Evolutionary conservation across 2,329 filamentous ascomycete genomes (phyloP), one percentile per base, ranked within the genome.

Genomic region (Sporothrix brunneoviolacea): DNA sequence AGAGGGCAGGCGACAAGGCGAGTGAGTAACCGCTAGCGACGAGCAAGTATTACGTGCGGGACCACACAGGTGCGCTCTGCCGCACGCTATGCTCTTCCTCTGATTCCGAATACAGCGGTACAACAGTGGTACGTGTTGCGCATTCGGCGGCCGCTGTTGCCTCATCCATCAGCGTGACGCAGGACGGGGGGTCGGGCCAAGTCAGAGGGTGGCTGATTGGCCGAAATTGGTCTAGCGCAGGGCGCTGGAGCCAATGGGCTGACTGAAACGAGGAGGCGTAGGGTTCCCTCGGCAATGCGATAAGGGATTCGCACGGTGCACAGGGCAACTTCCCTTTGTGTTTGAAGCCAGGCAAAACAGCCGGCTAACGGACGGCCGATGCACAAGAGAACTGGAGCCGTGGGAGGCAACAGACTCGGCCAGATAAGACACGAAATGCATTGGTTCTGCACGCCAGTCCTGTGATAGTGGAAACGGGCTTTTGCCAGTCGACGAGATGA

Each of bases 241-340:
- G 44, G 45, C 43, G 33, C 41, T 48, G 50, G 42, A 50, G 49
- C 57, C 59, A 62, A 60, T 62, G 46, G 51, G 51, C 51, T 58
- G 51, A 55, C 57, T 55, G 53, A 54, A 53, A 56, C 44, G 44
- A 50, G 46, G 51, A 49, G 51, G 44, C 50, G 44, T 16, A 50
- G 53, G 50, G 58, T 61, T 60, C 52, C 60, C 61, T 61, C 51
- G 59, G 58, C 57, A 58, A 62, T 61, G 56, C 59, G 60, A 61
- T 55, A 58, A 57, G 52, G 7, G 18, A 42, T 36, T 53, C 50
- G 57, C 55, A 57, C 55, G 33, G 55, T 56, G 50, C 24, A 10
- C 24, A 6, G 24, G 24, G 24, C 24, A 28, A 10, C 6, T 28
- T 28, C 24, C 6, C 24, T 10, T 28, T 10, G 6, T 28, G 24